Base-by-base conservation (phyloP, 139 green algal genomes). In the Edaphochlamys debaryana region DNA sequence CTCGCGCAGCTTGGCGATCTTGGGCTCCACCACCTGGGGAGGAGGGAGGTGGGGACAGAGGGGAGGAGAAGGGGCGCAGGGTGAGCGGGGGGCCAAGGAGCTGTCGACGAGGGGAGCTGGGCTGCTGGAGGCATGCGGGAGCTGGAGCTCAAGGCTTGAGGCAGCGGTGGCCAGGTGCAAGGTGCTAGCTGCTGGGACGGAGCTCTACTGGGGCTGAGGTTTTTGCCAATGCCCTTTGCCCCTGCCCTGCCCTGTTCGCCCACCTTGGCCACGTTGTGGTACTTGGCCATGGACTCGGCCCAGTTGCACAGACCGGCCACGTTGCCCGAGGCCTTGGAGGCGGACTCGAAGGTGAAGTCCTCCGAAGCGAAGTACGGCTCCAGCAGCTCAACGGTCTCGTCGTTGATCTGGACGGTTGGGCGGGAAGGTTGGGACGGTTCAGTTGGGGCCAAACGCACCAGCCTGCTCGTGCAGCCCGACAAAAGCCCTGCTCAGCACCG, bases 231-330 rank as follows among this genome's bases (percentile, higher is more conserved):
- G n/a, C n/a, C n/a, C n/a, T n/a, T n/a, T n/a, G n/a, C n/a, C n/a
- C n/a, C n/a, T n/a, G n/a, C n/a, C n/a, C n/a, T n/a, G n/a, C n/a
- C n/a, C n/a, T n/a, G n/a, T n/a, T n/a, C n/a, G 9, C 66, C 9
- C 66, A 95, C 92, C 81, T 95, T 92, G 71, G 92, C 91, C 27
- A 99, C 95, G 52, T 94, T 82, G 86, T 99, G 96, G 89, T 98
- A 99, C 62, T 93, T 98, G 91, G 92, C 96, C 96, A 99, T 99
- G 60, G 95, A 91, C 38, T 93, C 89, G 17, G 95, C 92, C 96
- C 96, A 99, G 89, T 97, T 98, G 85, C 95, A 98, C 36, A 99
- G 91, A 5, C 96, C 96, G 38, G 94, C 95, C 67, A 98, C 94
- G 82, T 95, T 96, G 67, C 93, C 87, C 4, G 88, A 94, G 0